Base-by-base conservation (phyloP, 1,139 yeast genomes). In the Pichia inconspicua region DNA sequence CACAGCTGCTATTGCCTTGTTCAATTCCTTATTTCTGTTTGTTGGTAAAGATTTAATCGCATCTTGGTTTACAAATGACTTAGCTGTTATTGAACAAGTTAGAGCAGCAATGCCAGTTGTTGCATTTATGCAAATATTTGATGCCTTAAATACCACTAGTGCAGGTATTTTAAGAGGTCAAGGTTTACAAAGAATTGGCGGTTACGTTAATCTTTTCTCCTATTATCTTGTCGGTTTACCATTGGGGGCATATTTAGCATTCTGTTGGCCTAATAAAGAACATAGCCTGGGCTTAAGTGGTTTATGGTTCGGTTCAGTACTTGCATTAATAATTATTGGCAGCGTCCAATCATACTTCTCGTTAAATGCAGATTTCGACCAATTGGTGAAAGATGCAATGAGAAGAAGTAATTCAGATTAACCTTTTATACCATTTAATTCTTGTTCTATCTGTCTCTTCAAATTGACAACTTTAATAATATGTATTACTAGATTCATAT, bases 161-260 rank as follows among this genome's bases (percentile, higher is more conserved):
- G 82, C 82, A 3, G 83, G 83, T 4, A 75, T 81, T 53, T 67
- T 78, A 42, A 66, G 82, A 53, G 83, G 83, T 14, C 82, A 78
- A 59, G 82, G 82, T 17, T 73, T 74, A 57, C 78, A 80, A 22
- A 74, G 72, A 55, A 76, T 78, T 44, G 82, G 82, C 3, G 82
- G 82, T 9, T 72, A 75, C 42, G 77, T 77, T 36, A 78, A 78
- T 54, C 63, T 78, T 49, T 54, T 77, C 27, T 69, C 79, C 1
- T 78, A 78, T 56, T 78, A 78, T 57, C 60, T 74, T 2, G 63
- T 78, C 37, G 83, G 82, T 3, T 62, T 78, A 31, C 83, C 82
- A 5, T 57, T 77, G 41, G 71, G 78, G 3, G 63, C 73, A 32
- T 68, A 68, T 51, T 62, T 77, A 32, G 66, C 79, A n/a, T 78